These are phyloP conservation scores for Nakazawaea siamensis DNA, from an alignment of 805 yeast genomes.

Conservation along the genomic window DNA sequence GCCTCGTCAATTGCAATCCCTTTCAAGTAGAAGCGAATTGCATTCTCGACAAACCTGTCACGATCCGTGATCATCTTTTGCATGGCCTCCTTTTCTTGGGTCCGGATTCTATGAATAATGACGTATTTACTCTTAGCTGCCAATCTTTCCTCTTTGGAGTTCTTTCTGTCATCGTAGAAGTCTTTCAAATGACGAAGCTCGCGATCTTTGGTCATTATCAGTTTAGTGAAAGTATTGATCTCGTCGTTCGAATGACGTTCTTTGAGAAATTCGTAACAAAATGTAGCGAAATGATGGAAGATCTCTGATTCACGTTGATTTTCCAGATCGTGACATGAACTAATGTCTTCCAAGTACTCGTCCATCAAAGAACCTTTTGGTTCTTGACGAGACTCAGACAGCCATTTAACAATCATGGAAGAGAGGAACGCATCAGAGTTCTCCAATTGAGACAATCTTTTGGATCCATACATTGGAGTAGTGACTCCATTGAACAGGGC, in stretches of 20 bases:
- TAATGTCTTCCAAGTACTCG: slow-evolving; percentile 38
- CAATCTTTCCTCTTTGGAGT: slow-evolving; percentile 37
- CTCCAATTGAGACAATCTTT: too few species aligned
- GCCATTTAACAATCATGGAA: slow-evolving; percentile 56
- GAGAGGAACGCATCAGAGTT: too few species aligned
- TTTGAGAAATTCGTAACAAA: slow-evolving; percentile 60
- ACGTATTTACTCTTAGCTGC: slow-evolving; percentile 29
- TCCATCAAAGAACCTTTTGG: slow-evolving; percentile 49
- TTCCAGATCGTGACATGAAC: slow-evolving; percentile 24
- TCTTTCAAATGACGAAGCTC: slow-evolving; percentile 43
- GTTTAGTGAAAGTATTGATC: slow-evolving; percentile 29
- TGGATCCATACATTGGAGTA: too few species aligned
- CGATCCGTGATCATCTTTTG: slow-evolving; percentile 27
- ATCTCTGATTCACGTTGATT: slow-evolving; percentile 31
- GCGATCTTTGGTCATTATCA: slow-evolving; percentile 30
- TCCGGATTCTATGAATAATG: slow-evolving; percentile 40
- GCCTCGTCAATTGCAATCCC: slow-evolving; percentile 37
- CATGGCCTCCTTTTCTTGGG: slow-evolving; percentile 38
- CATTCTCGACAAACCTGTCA: slow-evolving; percentile 36
- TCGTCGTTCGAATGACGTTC: slow-evolving; percentile 35
- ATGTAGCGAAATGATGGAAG: slow-evolving; percentile 56
- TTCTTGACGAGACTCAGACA: slow-evolving; percentile 62
- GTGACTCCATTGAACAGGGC: too few species aligned
- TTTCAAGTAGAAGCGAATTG: slow-evolving; percentile 52
- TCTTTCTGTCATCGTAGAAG: slow-evolving; percentile 31